Evolutionary conservation across 148 eudicot species (phyloP), one percentile per base, ranked within the genome.

Genomic region (Selenicereus undatus): DNA sequence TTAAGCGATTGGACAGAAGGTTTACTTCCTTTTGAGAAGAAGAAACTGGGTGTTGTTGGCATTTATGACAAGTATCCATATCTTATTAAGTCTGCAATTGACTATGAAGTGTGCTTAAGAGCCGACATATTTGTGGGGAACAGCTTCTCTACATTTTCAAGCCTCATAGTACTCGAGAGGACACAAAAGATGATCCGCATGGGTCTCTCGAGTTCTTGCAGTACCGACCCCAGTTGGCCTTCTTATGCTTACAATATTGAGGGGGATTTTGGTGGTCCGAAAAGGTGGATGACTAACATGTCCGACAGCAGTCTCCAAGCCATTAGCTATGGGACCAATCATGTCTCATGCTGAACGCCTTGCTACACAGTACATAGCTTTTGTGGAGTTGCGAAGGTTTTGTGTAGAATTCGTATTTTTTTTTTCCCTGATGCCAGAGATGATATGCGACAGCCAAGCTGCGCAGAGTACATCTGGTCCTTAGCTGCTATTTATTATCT

Each of bases 91-190:
- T 94, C 99, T 27, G 99, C 98, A 35, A 96, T 96, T 12, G 99
- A 96, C 80, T 93, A 92, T 80, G 98, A 96, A 82, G 99, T 96
- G 68, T 93, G 99, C 83, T 87, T 86, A 48, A 91, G 95, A 81
- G 96, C 98, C 1, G 91, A 96, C 83, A 81, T 94, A 20, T 96
- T 96, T 82, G 91, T 93, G 18, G 98, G 99, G 75, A 96, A 96
- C 69, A 96, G 97, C 83, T 96, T 89, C 79, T 96, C 99, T 60
- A 96, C 99, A 6, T 96, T 96, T 84, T 96, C 99, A 11, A 94
- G 91, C 79, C 91, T 96, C 72, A 86, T 96, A 45, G 98, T 88
- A 74, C 94, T 96, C 22, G 98, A 92, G 74, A 89, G 99, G 85
- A 92, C 98, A n/a, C 95, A 87, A 60, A 88, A 84, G 83, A 83